Base-by-base conservation (phyloP, 257 asterid species). In the Handroanthus guayacan region DNA sequence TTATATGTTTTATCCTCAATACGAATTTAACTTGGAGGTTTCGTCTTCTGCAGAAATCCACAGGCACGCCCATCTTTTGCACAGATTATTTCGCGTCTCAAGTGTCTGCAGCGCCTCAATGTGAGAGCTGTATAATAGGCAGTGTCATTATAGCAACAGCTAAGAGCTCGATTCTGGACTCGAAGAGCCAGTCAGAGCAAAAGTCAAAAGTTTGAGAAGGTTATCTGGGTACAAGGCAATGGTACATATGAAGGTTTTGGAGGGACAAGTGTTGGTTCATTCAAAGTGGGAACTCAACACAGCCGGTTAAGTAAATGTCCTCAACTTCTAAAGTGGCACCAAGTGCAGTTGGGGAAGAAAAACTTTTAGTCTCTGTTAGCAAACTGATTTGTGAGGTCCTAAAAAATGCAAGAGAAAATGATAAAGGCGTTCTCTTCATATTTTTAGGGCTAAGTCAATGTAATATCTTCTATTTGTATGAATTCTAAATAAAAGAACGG, bases 31-130 rank as follows among this genome's bases (percentile, higher is more conserved):
- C 13, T 17, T 31, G 17, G 65, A 16, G 36, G 12, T 5, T 45
- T 66, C 48, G 13, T 84, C 20, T 72, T 64, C 52, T 85, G 91
- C 92, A 95, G 99, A 77, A 87, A 84, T 78, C 89, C 91, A 57
- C 90, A 86, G 57, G 88, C 80, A 48, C 96, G 99, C 34, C 99
- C 98, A 58, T 88, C 99, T 56, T 95, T 95, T 89, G 88, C 85
- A 14, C 88, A 95, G 86, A 92, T 95, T 52, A 92, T 95, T 74
- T 66, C 88, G 56, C 94, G 96, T 65, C 96, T 95, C 78, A 95
- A 86, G 86, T 43, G 87, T 79, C 86, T 95, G 80, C 89, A 83
- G 76, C 92, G 76, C 73, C 88, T 94, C 50, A 84, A 67, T 65
- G 82, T 83, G 84, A 79, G 62, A 75, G 67, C 71, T 77, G 78